phyloP scores from a whole-genome alignment of 768 basidiomycete genomes.

The Psilocybe cubensis region DNA sequence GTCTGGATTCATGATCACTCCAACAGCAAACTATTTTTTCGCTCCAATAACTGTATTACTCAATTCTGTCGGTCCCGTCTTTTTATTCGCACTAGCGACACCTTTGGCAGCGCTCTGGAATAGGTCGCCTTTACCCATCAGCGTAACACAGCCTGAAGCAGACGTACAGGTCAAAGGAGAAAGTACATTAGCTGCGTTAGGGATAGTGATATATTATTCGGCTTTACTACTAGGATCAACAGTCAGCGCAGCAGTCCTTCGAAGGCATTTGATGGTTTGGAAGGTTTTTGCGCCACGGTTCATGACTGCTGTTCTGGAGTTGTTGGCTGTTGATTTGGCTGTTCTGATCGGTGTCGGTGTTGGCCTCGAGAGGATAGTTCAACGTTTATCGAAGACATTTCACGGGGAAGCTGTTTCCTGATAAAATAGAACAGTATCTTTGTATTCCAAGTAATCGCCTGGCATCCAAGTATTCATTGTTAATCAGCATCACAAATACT shows the following conservation, averaged over 20 bases:
- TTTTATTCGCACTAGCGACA: slow-evolving; percentile 65
- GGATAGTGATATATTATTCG: slow-evolving; percentile 72
- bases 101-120: slow-evolving; percentile 88
- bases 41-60: slow-evolving; percentile 73
- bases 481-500: no score
- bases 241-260: slow-evolving; percentile 70
- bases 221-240: slow-evolving; percentile 70
- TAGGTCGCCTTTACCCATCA: slow-evolving; percentile 57
- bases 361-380: slow-evolving; percentile 52
- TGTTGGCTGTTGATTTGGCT: slow-evolving; percentile 74
- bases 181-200: slow-evolving; percentile 58
- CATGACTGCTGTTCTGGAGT: slow-evolving; percentile 71
- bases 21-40: slow-evolving; percentile 69
- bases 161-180: slow-evolving; percentile 40
- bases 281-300: slow-evolving; percentile 97
- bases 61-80: slow-evolving; percentile 78
- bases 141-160: slow-evolving; percentile 17
- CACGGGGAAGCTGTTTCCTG: not conserved
- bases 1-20: slow-evolving; percentile 81
- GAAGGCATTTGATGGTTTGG: slow-evolving; percentile 97
- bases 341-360: slow-evolving; percentile 64
- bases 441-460: no score
- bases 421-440: no score
- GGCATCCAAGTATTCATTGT: no score
- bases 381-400: not conserved